phyloP scores from a whole-genome alignment of 768 basidiomycete species.

The Russula lepida region DNA sequence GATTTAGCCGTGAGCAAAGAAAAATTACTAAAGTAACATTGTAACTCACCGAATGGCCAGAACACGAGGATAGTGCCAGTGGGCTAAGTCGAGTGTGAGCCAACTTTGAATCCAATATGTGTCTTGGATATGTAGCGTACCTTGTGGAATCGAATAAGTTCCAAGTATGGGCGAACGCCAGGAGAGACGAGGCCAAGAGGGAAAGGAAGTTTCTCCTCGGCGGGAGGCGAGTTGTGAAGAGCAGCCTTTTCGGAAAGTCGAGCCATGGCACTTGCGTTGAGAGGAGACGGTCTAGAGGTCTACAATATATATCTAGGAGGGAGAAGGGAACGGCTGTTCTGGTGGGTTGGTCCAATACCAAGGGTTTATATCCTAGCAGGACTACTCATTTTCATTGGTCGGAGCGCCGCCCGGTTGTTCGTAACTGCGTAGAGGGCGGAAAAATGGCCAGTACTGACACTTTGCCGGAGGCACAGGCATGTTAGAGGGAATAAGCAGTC shows the following conservation, averaged over 20 bases:
- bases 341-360: background rate
- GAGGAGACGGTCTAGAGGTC: background rate
- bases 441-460: background rate
- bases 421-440: background rate
- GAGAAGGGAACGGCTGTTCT: background rate
- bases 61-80: constrained; percentile 19
- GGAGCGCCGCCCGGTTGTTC: background rate
- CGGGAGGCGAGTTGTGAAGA: constrained; percentile 3
- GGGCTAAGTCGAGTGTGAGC: constrained; percentile 4
- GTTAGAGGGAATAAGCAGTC: background rate
- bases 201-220: constrained; percentile 18
- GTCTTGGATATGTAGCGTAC: background rate
- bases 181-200: constrained; percentile 19
- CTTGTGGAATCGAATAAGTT: constrained; percentile 20
- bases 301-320: background rate
- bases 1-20: background rate
- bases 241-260: constrained; percentile 2
- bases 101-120: background rate
- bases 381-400: background rate
- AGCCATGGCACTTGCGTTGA: constrained; percentile 1
- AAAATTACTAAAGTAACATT: background rate
- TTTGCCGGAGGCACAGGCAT: background rate
- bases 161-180: constrained; percentile 19
- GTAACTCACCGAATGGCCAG: constrained; percentile 10
- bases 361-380: constrained; percentile 5